phyloP scores from a whole-genome alignment of 176 grass and related monocot species.

The Sorghum bicolor region Sorghum_bicolor_NCBIv3 NC_012876.2:15261001-15261500 shows the following conservation, averaged over 20 bases:
- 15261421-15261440: constrained; percentile 61
- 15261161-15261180: constrained; percentile 12
- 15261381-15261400: constrained; percentile 93
- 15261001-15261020: constrained; percentile 68
- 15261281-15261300: not conserved
- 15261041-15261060: constrained; percentile 45
- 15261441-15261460: constrained; percentile 44
- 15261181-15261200: constrained; percentile 10
- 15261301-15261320: not conserved
- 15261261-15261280: not conserved
- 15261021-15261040: constrained; percentile 58
- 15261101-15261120: constrained; percentile 76
- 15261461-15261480: constrained; percentile 25
- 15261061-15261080: constrained; percentile 51
- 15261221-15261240: not conserved
- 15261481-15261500: not conserved
- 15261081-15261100: constrained; percentile 38
- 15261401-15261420: constrained; percentile 97
- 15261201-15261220: not conserved
- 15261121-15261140: constrained; percentile 93
- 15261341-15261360: constrained; percentile 84
- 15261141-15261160: constrained; percentile 67
- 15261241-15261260: not conserved
- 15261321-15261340: constrained; percentile 1
- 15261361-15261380: constrained; percentile 99